Evolutionary conservation across 495 filamentous ascomycete genomes (phyloP).

Genomic region (Cudoniella acicularis): DNA sequence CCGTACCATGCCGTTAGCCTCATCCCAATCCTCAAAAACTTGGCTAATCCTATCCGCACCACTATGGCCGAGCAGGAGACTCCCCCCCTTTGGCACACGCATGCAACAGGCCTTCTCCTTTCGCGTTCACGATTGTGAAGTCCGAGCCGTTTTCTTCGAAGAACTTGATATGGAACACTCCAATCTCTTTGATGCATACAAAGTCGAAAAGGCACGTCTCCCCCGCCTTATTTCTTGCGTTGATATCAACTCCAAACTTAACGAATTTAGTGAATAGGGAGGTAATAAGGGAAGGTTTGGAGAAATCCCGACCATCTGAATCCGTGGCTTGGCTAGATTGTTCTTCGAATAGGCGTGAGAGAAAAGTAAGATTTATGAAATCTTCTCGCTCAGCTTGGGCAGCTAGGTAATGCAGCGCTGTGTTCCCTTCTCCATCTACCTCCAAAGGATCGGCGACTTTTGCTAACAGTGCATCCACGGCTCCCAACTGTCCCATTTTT

Average conservation of each 20-base stretch:
- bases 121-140: not conserved
- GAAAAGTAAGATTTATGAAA: no score
- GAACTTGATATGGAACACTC: not conserved
- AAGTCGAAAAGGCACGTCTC: constrained; percentile 30
- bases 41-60: no score
- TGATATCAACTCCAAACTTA: constrained; percentile 24
- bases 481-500: not conserved
- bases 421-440: constrained; percentile 22
- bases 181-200: not conserved
- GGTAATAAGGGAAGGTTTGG: not conserved
- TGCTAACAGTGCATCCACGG: constrained; percentile 5
- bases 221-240: constrained; percentile 25
- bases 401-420: constrained; percentile 21
- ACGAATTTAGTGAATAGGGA: constrained; percentile 17
- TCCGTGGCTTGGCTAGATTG: no score
- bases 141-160: constrained; percentile 3
- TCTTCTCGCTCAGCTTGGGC: not conserved
- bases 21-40: no score
- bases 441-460: constrained; percentile 17
- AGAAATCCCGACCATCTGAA: no score
- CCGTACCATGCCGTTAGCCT: no score
- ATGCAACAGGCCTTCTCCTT: constrained; percentile 2
- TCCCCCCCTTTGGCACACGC: not conserved
- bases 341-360: constrained; percentile 19
- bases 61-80: no score